Evolutionary conservation across 352 stramenopile species (phyloP).

Genomic region (Phytophthora rubi): DNA sequence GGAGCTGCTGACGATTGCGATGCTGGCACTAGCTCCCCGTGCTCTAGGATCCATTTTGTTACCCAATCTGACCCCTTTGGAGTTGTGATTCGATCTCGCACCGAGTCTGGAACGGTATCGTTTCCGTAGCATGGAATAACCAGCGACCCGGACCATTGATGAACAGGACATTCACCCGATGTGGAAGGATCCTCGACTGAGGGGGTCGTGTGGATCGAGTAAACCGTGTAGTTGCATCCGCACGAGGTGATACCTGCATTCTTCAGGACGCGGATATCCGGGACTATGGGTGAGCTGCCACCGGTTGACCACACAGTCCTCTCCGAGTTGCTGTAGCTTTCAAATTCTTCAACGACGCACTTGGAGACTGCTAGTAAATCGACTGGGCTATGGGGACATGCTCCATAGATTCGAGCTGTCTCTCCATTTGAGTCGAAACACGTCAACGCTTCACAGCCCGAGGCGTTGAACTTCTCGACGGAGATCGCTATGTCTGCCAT

Average conservation of each 20-base stretch:
- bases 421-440: conserved; percentile 21
- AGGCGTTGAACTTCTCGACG: conserved; percentile 16
- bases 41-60: conserved; percentile 33
- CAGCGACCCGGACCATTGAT: conserved; percentile 27
- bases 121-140: conserved; percentile 44
- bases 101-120: conserved; percentile 10
- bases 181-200: not conserved
- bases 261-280: conserved; percentile 27
- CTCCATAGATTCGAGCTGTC: conserved; percentile 13
- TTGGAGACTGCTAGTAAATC: conserved; percentile 28
- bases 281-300: conserved; percentile 11
- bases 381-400: conserved; percentile 22
- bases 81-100: conserved; percentile 14
- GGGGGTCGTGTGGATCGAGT: conserved; percentile 26
- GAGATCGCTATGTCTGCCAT: conserved; percentile 37
- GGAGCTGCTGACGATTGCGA: conserved; percentile 14
- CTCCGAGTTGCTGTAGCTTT: conserved; percentile 5
- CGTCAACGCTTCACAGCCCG: conserved; percentile 17
- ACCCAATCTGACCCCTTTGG: conserved; percentile 31
- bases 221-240: conserved; percentile 25
- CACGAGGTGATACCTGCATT: conserved; percentile 18
- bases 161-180: conserved; percentile 19
- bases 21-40: conserved; percentile 3
- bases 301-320: conserved; percentile 27
- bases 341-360: conserved; percentile 28